These are phyloP conservation scores for Colletotrichum sp. DNA, from an alignment of 2,329 filamentous ascomycete genomes.

Conservation along the genomic window DNA sequence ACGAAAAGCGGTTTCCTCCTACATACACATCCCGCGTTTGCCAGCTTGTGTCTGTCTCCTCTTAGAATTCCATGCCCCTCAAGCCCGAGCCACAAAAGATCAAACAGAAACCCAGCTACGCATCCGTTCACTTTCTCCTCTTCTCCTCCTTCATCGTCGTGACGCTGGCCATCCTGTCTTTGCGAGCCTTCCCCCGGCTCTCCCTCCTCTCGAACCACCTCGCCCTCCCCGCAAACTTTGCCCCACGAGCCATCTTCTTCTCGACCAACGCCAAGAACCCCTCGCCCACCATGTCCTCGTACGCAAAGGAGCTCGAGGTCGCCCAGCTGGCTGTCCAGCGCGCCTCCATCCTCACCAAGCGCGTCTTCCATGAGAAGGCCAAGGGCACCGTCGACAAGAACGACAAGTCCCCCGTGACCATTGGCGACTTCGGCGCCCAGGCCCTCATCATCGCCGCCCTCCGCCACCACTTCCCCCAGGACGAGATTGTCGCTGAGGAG, in stretches of 20 bases:
- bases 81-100: background rate
- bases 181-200: slow-evolving; percentile 24
- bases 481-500: slow-evolving; percentile 94
- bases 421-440: slow-evolving; percentile 97
- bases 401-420: slow-evolving; percentile 95
- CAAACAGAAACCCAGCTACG: background rate
- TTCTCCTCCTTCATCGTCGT: slow-evolving; percentile 14
- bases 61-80: slow-evolving; percentile 12
- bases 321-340: slow-evolving; percentile 90
- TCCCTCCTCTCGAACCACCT: slow-evolving; percentile 25
- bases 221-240: background rate
- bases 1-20: background rate
- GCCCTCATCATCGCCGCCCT: slow-evolving; percentile 93
- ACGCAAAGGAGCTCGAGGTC: slow-evolving; percentile 79
- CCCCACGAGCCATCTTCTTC: slow-evolving; percentile 23
- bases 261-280: slow-evolving; percentile 11
- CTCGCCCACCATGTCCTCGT: slow-evolving; percentile 46
- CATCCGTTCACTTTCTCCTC: slow-evolving; percentile 3
- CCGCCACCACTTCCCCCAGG: slow-evolving; percentile 84
- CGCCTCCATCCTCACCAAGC: slow-evolving; percentile 60
- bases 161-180: slow-evolving; percentile 22
- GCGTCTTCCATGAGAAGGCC: slow-evolving; percentile 76
- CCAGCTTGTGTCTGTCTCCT: background rate
- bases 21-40: background rate
- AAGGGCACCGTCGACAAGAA: slow-evolving; percentile 95